A percentile compares a stretch with the other conserved stretches of the same genome.
phyloP scores from a whole-genome alignment of 1,284 basidiomycete genomes.

The Coniophora puteana region DNA sequence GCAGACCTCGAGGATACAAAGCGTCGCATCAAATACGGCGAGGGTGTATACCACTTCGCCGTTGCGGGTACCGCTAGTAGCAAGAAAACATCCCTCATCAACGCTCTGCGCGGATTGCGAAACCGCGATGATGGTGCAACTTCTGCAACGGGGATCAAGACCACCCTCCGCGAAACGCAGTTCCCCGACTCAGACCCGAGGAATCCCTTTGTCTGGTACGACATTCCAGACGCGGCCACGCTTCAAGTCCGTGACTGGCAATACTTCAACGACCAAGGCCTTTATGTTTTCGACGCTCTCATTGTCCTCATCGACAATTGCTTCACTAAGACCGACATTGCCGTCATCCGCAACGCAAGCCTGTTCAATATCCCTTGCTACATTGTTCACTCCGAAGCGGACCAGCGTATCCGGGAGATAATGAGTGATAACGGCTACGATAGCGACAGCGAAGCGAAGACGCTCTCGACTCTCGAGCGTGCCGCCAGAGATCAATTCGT shows the following conservation, averaged over 20 bases:
- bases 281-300: constrained; percentile 13
- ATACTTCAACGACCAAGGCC: constrained; percentile 14
- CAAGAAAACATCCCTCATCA: constrained; percentile 12
- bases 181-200: constrained; percentile 16
- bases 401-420: constrained; percentile 11
- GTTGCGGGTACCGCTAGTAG: constrained; percentile 9
- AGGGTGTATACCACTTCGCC: constrained; percentile 15
- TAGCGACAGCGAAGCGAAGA: constrained; percentile 10
- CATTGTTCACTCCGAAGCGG: constrained; percentile 13
- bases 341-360: constrained; percentile 10
- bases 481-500: constrained; percentile 11
- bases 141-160: constrained; percentile 16
- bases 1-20: constrained; percentile 11
- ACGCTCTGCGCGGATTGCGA: constrained; percentile 6
- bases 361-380: constrained; percentile 13
- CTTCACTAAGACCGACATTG: constrained; percentile 10
- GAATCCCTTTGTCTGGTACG: constrained; percentile 12
- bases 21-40: constrained; percentile 11
- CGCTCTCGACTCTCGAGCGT: constrained; percentile 5
- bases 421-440: constrained; percentile 13
- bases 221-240: constrained; percentile 12
- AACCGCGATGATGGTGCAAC: constrained; percentile 15
- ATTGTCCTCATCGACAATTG: constrained; percentile 10
- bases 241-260: constrained; percentile 10
- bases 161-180: constrained; percentile 10